A percentile compares a stretch with the other conserved stretches of the same genome.
phyloP scores from a whole-genome alignment of 2,329 filamentous ascomycete species.

The Alternaria hordeiaustralica region DNA sequence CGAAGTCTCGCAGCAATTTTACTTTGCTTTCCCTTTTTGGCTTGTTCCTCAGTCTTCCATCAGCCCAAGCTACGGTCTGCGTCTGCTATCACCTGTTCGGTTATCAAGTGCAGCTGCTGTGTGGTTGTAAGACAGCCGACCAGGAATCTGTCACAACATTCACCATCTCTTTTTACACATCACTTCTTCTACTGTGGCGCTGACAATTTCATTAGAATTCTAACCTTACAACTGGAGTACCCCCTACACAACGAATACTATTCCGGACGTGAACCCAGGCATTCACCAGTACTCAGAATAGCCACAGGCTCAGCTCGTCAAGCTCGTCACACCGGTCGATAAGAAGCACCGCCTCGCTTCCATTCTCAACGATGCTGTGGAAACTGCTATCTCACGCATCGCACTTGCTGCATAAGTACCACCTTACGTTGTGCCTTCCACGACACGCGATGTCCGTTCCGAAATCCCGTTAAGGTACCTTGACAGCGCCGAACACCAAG shows the following conservation, averaged over 20 bases:
- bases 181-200: not conserved
- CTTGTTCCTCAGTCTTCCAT: not conserved
- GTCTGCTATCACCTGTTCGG: not conserved
- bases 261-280: not conserved
- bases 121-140: not conserved
- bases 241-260: not conserved
- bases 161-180: not conserved
- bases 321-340: not conserved
- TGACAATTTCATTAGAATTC: not conserved
- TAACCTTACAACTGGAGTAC: not conserved
- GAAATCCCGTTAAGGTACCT: conserved; percentile 15
- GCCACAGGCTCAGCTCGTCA: conserved; percentile 1
- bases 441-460: conserved; percentile 13
- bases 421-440: conserved; percentile 6
- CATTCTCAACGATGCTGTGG: not conserved
- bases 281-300: not conserved
- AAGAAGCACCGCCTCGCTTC: not conserved
- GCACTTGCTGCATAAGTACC: conserved; percentile 5
- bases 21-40: not conserved
- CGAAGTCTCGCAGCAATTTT: not conserved
- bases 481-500: conserved; percentile 7
- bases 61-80: not conserved
- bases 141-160: not conserved
- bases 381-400: conserved; percentile 1
- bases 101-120: not conserved